phyloP scores from a whole-genome alignment of 2,329 filamentous ascomycete species.

The Botrytis aclada region DNA sequence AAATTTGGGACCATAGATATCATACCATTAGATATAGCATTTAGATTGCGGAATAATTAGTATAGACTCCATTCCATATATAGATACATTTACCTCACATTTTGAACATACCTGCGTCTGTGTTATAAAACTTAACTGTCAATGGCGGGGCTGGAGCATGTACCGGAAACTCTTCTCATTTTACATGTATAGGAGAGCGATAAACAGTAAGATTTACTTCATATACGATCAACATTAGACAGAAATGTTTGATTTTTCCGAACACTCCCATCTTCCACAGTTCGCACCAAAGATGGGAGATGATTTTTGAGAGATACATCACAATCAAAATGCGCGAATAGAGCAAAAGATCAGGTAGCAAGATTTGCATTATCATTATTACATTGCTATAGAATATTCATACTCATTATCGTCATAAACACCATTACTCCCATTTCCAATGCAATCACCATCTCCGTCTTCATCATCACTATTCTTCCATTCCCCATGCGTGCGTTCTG shows the following conservation, averaged over 20 bases:
- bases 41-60: neutral
- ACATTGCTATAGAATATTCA: neutral
- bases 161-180: neutral
- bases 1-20: neutral
- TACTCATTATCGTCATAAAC: neutral
- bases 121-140: neutral
- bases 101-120: no score
- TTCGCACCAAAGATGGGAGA: neutral
- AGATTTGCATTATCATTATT: slow-evolving; percentile 3
- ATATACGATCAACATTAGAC: neutral
- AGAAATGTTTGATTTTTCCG: neutral
- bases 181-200: neutral
- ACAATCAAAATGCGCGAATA: neutral
- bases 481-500: neutral
- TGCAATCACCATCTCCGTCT: neutral
- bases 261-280: neutral
- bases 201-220: rapidly evolving
- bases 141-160: neutral
- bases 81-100: neutral
- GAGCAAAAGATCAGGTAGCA: neutral
- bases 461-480: neutral
- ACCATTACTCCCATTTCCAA: neutral
- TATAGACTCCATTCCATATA: neutral
- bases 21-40: neutral
- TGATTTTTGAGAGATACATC: neutral